Base-by-base conservation (phyloP, 495 filamentous ascomycete genomes). In the Pyrenula massariospora region DNA sequence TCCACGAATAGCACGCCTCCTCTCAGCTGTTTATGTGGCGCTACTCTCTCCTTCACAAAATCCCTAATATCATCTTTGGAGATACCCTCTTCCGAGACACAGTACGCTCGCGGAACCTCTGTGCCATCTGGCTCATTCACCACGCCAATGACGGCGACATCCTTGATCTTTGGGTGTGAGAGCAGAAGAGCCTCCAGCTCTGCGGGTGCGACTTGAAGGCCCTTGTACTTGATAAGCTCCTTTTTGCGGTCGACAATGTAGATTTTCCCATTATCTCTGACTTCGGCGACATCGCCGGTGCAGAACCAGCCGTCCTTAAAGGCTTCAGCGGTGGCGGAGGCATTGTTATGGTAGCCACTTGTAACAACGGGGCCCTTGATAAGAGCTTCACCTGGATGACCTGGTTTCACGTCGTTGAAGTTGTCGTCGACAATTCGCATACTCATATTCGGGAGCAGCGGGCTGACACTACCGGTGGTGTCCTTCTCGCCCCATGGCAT, bases 201-300 rank as follows among this genome's bases (percentile, higher is more conserved):
- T 1, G 88, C 84, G 0, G 89, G 89, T 0, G 89, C 77, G 2
- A 93, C 87, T 63, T 91, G 88, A 68, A 91, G 90, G 15, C 87
- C 89, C 15, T 77, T 74, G 57, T 91, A 89, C 69, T 92, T 91
- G 69, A 93, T 91, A 53, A 93, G 66, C 65, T 93, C 88, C 71
- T 93, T 93, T 23, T 85, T 75, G 1, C 88, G 80, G 58, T 90
- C 88, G 0, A 87, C 87, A 59, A 90, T 82, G 60, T 74, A 70
- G 84, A 76, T 70, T 77, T 78, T 62, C 65, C 77, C 22, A 65
- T 68, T 62, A 59, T 56, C n/a, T 74, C 70, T 56, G 73, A 63
- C 19, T 76, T 65, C n/a, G n/a, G n/a, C n/a, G 10, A 74, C 67
- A 22, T 73, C 71, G 0, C 71, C 70, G 0, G 71, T 72, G 54